Base-by-base conservation (phyloP, 1,139 yeast genomes). In the Sugiyamaella novakii region DNA sequence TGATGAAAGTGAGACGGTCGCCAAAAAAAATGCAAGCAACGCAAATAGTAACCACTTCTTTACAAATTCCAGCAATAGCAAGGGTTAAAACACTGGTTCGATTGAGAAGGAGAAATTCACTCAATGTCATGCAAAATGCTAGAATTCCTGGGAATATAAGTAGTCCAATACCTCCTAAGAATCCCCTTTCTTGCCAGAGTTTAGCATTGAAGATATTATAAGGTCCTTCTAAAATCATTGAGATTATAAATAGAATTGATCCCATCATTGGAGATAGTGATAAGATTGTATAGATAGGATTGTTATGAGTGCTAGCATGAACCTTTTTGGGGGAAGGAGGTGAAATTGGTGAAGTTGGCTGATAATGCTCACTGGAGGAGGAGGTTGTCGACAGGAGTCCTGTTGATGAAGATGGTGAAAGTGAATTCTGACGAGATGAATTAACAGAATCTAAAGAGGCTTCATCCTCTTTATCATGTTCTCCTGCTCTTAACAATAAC, bases 31-130 rank as follows among this genome's bases (percentile, higher is more conserved):
- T 54, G 49, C 84, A 75, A 21, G 95, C 83, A 1, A 84, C 74
- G 28, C 81, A 64, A 39, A 92, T 87, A 0, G 98, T 92, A 46
- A 91, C 72, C 6, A 92, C 74, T 66, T 92, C 98, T 65, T 92
- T 92, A 63, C 91, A 86, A 27, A 92, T 87, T 1, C 98, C 98
- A 0, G 95, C 96, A 30, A 92, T 81, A 3, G 94, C 83, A 33
- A 92, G 71, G 0, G 98, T 91, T 33, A 89, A 75, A 11, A 94
- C 92, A 51, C 87, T 87, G 0, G 97, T 87, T 43, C 85, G 79
- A 50, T 87, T 83, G 43, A 92, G 74, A 12, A 92, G 78, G 55
- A 86, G 82, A 68, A 87, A 92, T 66, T 92, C 98, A 59, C 94
- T 81, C 30, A 88, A 69, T 0, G 97, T 92, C 94, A 92, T 86